These are phyloP conservation scores for Cyamopsis tetragonoloba DNA, from an alignment of 306 rosid species.

Conservation along the genomic window DNA sequence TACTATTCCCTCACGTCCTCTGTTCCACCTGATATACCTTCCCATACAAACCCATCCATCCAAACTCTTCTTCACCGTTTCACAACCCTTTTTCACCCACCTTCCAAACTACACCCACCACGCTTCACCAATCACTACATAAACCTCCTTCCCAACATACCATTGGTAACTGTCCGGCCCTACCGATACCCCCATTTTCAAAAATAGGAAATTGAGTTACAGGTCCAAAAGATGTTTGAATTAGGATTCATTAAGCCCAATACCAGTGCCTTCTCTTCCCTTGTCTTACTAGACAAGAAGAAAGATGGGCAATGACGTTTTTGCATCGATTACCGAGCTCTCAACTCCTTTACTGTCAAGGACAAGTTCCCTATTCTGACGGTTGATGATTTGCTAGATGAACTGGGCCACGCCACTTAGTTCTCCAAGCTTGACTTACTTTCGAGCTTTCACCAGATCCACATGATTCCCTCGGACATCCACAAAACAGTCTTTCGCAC, in stretches of 20 bases:
- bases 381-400: background rate
- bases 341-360: background rate
- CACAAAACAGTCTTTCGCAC: background rate
- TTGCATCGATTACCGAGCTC: background rate
- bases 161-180: background rate
- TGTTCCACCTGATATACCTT: background rate
- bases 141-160: background rate
- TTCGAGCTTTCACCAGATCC: too few relatives aligned
- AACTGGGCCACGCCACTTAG: background rate
- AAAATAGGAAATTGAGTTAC: too few relatives aligned
- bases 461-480: background rate
- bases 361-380: background rate
- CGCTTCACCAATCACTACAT: background rate
- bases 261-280: background rate
- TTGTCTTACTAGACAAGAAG: background rate
- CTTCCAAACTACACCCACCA: background rate
- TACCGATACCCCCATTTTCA: background rate
- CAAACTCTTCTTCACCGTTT: too few relatives aligned
- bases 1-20: too few relatives aligned
- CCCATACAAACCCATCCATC: background rate
- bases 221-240: background rate
- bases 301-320: background rate
- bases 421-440: background rate
- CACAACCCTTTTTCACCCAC: background rate
- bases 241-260: background rate